Conservation (phyloP, 495 filamentous ascomycete genomes). For the Penicillium angulare region DNA sequence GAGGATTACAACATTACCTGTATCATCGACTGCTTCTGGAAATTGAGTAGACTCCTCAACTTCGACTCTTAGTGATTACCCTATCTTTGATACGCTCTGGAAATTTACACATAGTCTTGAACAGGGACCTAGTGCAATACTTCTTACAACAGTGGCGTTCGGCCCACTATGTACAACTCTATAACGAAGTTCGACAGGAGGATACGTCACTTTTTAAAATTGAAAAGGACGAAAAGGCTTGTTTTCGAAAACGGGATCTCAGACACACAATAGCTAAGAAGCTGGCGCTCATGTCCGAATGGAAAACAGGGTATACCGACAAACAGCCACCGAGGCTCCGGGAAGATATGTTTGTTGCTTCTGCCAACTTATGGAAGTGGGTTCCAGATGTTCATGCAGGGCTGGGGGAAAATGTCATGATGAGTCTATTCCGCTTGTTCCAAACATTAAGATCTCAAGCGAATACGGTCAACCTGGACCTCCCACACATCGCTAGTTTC, state of each 20-base stretch:
- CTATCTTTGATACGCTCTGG: slow-evolving; percentile 18
- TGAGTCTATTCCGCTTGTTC: no score
- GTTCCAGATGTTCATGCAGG: slow-evolving; percentile 15
- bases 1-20: slow-evolving; percentile 36
- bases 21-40: slow-evolving; percentile 34
- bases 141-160: slow-evolving; percentile 14
- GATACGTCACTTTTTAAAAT: slow-evolving; percentile 15
- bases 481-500: no score
- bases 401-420: slow-evolving; percentile 21
- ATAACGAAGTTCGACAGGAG: slow-evolving; percentile 17
- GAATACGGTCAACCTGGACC: no score
- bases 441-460: no score
- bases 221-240: slow-evolving; percentile 20
- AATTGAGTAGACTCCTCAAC: slow-evolving; percentile 21
- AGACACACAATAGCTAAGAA: slow-evolving; percentile 25
- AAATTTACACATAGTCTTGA: slow-evolving; percentile 6
- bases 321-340: slow-evolving; percentile 15
- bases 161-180: slow-evolving; percentile 16
- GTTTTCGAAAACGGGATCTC: slow-evolving; percentile 18
- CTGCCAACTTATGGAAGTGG: slow-evolving; percentile 22
- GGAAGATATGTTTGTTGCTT: slow-evolving; percentile 23
- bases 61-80: slow-evolving; percentile 18
- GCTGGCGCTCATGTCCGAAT: slow-evolving; percentile 25
- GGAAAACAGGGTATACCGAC: slow-evolving; percentile 17
- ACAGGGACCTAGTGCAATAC: slow-evolving; percentile 11